Base-by-base conservation (phyloP, 768 basidiomycete genomes). In the Suillus fuscotomentosus region DNA sequence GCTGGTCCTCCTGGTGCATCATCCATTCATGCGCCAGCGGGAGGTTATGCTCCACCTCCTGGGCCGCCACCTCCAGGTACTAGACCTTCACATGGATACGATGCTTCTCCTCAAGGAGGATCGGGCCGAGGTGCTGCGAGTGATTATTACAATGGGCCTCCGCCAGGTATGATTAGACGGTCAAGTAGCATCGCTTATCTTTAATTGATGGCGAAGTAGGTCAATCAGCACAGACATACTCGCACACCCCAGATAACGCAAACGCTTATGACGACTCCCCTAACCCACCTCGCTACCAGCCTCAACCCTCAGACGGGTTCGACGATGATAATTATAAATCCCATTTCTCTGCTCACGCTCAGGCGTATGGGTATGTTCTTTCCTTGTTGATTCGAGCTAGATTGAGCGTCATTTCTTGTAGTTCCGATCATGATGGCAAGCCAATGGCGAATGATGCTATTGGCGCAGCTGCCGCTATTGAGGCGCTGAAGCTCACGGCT, bases 401-500 rank as follows among this genome's bases (percentile, higher is more conserved):
- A 39, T 17, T 17, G 1, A 57, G 48, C 41, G 27, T 27, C 39
- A 20, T 31, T 34, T 34, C 31, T 56, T n/a, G 10, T 22, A 43
- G 45, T 15, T 42, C 53, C 1, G 20, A 17, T 15, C 2, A 55
- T 13, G 34, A 27, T 36, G 15, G 54, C 42, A 76, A 69, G 41
- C 72, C 72, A n/a, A 74, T 76, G 75, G 68, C 65, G 24, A 38
- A 65, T 2, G 67, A 75, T 15, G 20, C 66, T 39, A 75, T 75
- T 36, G 74, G 74, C 1, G 63, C 68, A 5, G 74, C 74, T 3
- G 74, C 74, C 10, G 74, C 74, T n/a, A 63, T 75, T 57, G 74
- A 75, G 24, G 74, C 74, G 1, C 34, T 75, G 22, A 75, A 77
- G 48, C 68, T 77, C 42, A 66, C 75, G 22, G 69, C 69, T 9